Base-by-base conservation (phyloP, 1,284 basidiomycete genomes). In the Abortiporus biennis region DNA sequence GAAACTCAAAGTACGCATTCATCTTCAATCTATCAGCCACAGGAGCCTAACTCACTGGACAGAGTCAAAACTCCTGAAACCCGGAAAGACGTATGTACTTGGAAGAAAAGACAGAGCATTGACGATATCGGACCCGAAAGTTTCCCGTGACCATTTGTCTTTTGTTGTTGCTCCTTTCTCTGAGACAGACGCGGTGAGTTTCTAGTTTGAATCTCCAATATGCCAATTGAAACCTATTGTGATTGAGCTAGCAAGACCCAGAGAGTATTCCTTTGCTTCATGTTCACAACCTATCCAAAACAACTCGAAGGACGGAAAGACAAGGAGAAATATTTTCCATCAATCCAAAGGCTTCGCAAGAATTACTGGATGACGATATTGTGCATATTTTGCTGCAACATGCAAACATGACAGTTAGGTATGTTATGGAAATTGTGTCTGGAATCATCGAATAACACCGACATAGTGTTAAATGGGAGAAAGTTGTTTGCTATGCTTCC, bases 41-140 rank as follows among this genome's bases (percentile, higher is more conserved):
- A 6, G 31, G 30, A 21, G 8, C 40, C 34, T 32, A n/a, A 38
- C 31, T 38, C 31, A 5, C 34, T n/a, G 38, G 30, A 0, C 49
- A 86, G 82, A 76, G 57, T 59, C 62, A 11, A 85, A 84, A 53
- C 56, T 84, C 4, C 63, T 86, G 37, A 83, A 80, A 55, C 66
- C 78, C 0, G 71, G 72, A 13, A 67, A 57, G 33, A 64, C 62
- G 13, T 77, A 82, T 45, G 34, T 52, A 1, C 53, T 85, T 2
- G 81, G 83, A 12, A 64, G 83, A 23, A 80, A 73, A 54, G 71
- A 68, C 59, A 59, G 36, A 3, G 44, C 42, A 0, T 61, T 86
- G 2, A 27, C 69, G 4, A 61, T 86, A 38, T 72, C 70, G 41
- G 70, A 68, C 62, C 78, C 77, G 53, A 78, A 74, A 51, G 67